Evolutionary conservation across 805 yeast species (phyloP).

Genomic region (Candida sonorensis): DNA sequence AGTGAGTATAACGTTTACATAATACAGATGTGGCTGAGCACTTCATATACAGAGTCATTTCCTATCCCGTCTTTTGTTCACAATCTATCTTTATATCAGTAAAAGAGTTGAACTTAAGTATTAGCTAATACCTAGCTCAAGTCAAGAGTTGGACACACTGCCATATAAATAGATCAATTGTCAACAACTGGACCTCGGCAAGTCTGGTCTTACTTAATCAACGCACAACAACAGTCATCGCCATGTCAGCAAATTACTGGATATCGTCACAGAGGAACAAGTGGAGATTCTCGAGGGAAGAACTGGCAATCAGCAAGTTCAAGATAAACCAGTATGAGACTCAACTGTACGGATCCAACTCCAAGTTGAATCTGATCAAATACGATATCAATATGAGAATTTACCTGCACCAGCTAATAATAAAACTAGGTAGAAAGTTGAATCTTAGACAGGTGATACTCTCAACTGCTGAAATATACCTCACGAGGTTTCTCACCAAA

Average conservation of each 20-base stretch:
- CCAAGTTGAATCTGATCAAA: conserved; percentile 24
- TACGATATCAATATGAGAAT: conserved; percentile 63
- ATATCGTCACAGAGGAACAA: conserved; percentile 68
- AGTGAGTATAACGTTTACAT: too few relatives aligned
- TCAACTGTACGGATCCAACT: conserved; percentile 8
- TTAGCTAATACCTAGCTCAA: too few relatives aligned
- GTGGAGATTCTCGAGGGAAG: conserved; percentile 75
- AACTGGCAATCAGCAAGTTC: conserved; percentile 30
- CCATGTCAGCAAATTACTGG: conserved; percentile 85
- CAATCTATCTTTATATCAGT: too few relatives aligned
- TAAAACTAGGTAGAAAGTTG: conserved; percentile 72
- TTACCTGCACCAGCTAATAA: conserved; percentile 68
- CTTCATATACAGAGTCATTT: too few relatives aligned
- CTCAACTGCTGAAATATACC: conserved; percentile 82
- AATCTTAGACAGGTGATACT: conserved; percentile 76
- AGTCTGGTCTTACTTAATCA: too few relatives aligned
- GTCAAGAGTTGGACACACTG: too few relatives aligned
- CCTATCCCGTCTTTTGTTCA: too few relatives aligned
- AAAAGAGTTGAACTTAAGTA: too few relatives aligned
- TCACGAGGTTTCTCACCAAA: conserved; percentile 67
- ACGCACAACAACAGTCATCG: too few relatives aligned
- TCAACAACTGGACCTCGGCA: too few relatives aligned
- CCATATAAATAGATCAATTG: too few relatives aligned
- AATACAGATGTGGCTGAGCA: too few relatives aligned
- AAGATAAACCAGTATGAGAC: conserved; percentile 16